phyloP scores from a whole-genome alignment of 1,139 yeast genomes.

The Hemisphaericaspora subhashii region DNA sequence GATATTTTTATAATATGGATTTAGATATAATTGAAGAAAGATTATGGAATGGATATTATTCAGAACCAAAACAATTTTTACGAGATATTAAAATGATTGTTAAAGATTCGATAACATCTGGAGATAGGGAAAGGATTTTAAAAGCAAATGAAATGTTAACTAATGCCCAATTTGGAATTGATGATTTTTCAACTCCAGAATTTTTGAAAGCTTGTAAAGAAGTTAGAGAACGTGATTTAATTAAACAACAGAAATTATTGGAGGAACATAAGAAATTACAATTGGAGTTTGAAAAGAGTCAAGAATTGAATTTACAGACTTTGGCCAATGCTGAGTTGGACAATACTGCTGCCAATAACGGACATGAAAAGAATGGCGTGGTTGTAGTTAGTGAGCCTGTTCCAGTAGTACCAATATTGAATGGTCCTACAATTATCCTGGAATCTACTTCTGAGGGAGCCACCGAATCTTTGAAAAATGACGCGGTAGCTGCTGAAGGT shows the following conservation, averaged over 20 bases:
- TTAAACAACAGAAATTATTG: conserved; percentile 49
- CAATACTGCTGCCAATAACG: background rate
- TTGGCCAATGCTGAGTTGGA: conserved; percentile 4
- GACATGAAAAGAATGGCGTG: background rate
- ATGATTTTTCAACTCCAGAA: conserved; percentile 77
- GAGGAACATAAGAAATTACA: conserved; percentile 35
- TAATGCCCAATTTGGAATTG: conserved; percentile 93
- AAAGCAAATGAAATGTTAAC: conserved; percentile 97
- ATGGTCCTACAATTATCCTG: no score
- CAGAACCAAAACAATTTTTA: conserved; percentile 88
- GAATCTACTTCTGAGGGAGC: no score
- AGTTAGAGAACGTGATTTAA: conserved; percentile 66
- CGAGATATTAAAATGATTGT: conserved; percentile 84
- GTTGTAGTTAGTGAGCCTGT: background rate
- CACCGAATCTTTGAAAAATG: no score
- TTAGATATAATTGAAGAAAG: conserved; percentile 92
- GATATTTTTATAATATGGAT: conserved; percentile 80
- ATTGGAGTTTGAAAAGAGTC: conserved; percentile 27
- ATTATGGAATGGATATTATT: conserved; percentile 93
- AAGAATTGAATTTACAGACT: conserved; percentile 8
- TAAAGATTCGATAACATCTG: conserved; percentile 68
- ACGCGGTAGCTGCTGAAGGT: conserved; percentile 3
- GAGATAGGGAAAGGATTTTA: conserved; percentile 81
- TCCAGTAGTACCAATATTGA: no score
- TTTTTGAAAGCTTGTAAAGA: conserved; percentile 76